Conservation (phyloP, 352 stramenopile species). For the Globisporangium paroecandrum region DNA sequence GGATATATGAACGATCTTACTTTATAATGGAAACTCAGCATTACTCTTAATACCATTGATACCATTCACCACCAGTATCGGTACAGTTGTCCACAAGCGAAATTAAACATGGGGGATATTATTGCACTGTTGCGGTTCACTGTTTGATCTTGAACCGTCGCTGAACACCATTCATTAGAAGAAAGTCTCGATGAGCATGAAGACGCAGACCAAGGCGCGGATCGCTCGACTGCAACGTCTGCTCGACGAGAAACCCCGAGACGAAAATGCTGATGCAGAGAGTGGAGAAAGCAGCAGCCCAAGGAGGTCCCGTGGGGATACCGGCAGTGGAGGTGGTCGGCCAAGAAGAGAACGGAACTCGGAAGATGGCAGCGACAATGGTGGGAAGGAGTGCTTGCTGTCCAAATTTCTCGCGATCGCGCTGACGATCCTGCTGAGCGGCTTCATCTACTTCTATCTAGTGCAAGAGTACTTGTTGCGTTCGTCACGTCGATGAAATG, state of each 20-base stretch:
- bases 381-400: conserved; percentile 36
- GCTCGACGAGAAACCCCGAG: background rate
- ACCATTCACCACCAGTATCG: too few relatives aligned
- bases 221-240: conserved; percentile 9
- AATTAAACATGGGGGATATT: background rate
- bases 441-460: conserved; percentile 50
- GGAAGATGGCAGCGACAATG: conserved; percentile 16
- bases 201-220: conserved; percentile 8
- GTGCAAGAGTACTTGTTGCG: conserved; percentile 17
- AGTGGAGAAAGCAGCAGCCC: background rate
- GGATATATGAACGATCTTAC: conserved; percentile 3
- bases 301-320: background rate
- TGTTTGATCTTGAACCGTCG: background rate
- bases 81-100: background rate
- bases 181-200: background rate
- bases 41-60: background rate
- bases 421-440: conserved; percentile 33
- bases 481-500: background rate
- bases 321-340: background rate
- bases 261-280: background rate
- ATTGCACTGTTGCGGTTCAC: background rate
- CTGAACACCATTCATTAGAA: background rate
- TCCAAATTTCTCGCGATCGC: conserved; percentile 41
- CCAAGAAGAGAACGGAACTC: background rate
- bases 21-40: conserved; percentile 2